Base-by-base conservation (phyloP, 495 filamentous ascomycete genomes). In the Articulospora tetracladia region DNA sequence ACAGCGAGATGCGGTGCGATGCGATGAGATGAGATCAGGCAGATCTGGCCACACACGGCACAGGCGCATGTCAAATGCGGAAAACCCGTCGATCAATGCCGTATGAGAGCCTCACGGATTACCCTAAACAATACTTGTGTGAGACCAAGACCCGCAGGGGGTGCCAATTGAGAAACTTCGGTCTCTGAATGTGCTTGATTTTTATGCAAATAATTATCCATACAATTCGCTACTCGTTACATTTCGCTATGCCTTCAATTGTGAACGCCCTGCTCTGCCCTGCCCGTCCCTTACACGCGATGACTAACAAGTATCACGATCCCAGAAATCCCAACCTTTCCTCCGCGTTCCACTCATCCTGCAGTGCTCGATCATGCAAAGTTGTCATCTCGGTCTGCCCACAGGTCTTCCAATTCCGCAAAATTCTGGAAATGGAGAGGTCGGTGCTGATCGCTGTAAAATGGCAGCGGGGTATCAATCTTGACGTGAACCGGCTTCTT, bases 401-500 rank as follows among this genome's bases (percentile, higher is more conserved):
- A 92, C 51, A 92, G 86, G 72, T 96, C 91, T 74, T 96, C 91
- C 73, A 96, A 72, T 73, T 96, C 91, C 0, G 90, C 89, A 73
- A 96, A 96, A 74, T 90, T 92, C 71, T 90, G 86, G 82, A 98
- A 99, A 75, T 99, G 95, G 63, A 96, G 75, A 28, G 91, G 91
- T 24, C 95, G 86, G 72, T 99, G 95, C 68, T 91, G 83, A 68
- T 93, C 92, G 69, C 87, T 90, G 77, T 99, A 99, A 78, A 97
- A 99, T 11, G 85, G 80, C 58, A 89, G 66, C 23, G 95, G 95
- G 23, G 89, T 92, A 77, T 98, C 95, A 61, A 99, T 85, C 80
- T 93, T 94, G 60, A 97, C 93, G 69, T 90, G 86, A 52, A 94
- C 82, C 27, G 86, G 79, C 73, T 89, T 92, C 85, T 96, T 97